phyloP scores from a whole-genome alignment of 768 basidiomycete species.

The Tricholoma hemisulphureum region DNA sequence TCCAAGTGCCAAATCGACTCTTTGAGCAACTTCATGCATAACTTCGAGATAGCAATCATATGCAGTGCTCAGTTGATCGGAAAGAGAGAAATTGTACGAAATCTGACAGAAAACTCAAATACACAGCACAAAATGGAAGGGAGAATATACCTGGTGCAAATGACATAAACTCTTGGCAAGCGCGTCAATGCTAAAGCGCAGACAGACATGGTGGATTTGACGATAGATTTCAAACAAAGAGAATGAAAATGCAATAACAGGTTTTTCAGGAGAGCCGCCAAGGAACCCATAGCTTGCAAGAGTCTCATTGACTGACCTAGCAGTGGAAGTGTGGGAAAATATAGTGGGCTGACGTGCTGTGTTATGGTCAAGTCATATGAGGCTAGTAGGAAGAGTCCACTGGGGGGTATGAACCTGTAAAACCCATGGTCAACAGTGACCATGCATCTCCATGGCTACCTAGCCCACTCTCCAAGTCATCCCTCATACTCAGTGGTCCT shows the following conservation, averaged over 20 bases:
- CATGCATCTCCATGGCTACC: neutral
- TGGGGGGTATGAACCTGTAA: neutral
- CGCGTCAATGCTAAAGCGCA: no score
- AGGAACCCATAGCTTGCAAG: no score
- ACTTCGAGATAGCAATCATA: neutral
- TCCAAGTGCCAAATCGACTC: neutral
- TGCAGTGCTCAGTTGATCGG: neutral
- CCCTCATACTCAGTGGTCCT: neutral
- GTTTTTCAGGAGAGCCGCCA: no score
- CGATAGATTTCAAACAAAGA: no score
- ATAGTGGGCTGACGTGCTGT: neutral
- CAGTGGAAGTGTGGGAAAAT: neutral
- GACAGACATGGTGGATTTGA: no score
- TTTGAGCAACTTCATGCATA: neutral
- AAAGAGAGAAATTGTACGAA: neutral
- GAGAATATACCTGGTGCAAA: no score
- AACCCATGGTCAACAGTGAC: neutral
- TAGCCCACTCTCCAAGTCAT: neutral
- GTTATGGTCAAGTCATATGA: neutral
- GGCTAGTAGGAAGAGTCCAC: neutral
- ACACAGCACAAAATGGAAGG: no score
- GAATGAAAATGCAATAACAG: no score
- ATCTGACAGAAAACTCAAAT: no score
- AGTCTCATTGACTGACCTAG: no score
- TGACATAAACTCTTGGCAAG: no score